Evolutionary conservation across 2,329 filamentous ascomycete species (phyloP), one percentile per base, ranked within the genome.

Genomic region (Lecanicillium sp.): DNA sequence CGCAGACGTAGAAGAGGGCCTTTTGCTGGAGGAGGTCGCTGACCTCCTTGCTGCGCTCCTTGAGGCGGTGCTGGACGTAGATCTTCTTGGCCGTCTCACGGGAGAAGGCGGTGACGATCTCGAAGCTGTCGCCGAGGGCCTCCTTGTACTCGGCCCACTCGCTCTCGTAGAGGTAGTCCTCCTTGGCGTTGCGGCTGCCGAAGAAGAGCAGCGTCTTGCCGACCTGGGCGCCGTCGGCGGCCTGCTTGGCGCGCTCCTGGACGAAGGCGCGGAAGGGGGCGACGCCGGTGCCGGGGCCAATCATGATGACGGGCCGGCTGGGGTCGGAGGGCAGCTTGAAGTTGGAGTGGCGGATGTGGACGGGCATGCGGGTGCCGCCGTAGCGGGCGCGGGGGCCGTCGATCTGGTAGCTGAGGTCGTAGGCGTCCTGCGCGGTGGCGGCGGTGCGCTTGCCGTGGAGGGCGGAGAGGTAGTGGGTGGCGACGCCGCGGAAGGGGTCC

Each of bases 301-400:
- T 82, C 83, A 96, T 90, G 66, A 98, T 95, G 58, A 98, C 75
- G 24, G 93, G 93, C 70, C 94, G 95, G 41, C 86, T 81, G 4
- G 93, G 90, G 60, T 98, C 90, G 14, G 93, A 96, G 8, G 93
- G 93, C 24, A 98, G 81, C 74, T 97, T 97, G 81, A 98, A 98
- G 74, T 97, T 98, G 55, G 93, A 97, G 71, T 96, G 91, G 55
- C 93, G 88, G 51, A 98, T 83, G 63, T 98, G 93, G 12, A 98
- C 88, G 3, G 93, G 93, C 20, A 97, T 85, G 62, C 94, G 90
- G 52, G 96, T 84, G 52, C 91, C 91, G 60, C 95, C 88, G 67
- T 97, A 98, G 71, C 95, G 97, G 77, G 95, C 95, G 61, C 93
- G 82, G 14, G 93, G 93, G 11, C 93, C 93, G 41, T 70, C 84